A percentile compares a stretch with the other conserved stretches of the same genome.
Conservation (phyloP, 768 basidiomycete genomes). For the Trichaptum fuscoviolaceum region DNA sequence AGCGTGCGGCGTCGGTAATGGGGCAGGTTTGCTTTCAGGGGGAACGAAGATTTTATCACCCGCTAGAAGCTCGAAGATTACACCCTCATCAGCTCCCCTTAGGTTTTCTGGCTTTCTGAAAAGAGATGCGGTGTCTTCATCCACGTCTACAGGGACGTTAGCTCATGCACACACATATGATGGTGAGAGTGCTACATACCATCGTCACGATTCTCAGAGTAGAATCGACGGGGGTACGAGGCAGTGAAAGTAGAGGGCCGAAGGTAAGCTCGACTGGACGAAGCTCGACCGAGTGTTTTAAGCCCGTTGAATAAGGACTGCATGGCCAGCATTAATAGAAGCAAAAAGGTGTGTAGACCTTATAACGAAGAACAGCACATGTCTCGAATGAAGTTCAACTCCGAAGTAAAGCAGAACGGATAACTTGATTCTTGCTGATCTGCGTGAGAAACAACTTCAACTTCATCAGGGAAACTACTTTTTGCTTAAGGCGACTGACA, state of each 20-base stretch:
- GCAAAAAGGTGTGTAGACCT: not conserved
- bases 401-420: too few species aligned
- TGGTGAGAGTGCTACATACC: not conserved
- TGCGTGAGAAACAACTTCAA: too few species aligned
- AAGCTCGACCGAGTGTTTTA: not conserved
- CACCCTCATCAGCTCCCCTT: not conserved
- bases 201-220: not conserved
- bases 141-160: too few species aligned
- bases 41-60: not conserved
- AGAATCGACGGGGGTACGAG: not conserved
- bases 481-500: too few species aligned
- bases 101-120: not conserved
- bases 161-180: not conserved
- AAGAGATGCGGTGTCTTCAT: too few species aligned
- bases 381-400: not conserved
- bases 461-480: too few species aligned
- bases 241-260: not conserved
- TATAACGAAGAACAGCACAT: not conserved
- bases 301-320: not conserved
- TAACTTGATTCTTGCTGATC: too few species aligned
- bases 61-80: not conserved
- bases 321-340: not conserved
- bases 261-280: not conserved
- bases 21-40: not conserved
- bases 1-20: not conserved